These are phyloP conservation scores for Allomyces javanicus DNA, from an alignment of 192 early-diverging fungal genomes.

Conservation along the genomic window DNA sequence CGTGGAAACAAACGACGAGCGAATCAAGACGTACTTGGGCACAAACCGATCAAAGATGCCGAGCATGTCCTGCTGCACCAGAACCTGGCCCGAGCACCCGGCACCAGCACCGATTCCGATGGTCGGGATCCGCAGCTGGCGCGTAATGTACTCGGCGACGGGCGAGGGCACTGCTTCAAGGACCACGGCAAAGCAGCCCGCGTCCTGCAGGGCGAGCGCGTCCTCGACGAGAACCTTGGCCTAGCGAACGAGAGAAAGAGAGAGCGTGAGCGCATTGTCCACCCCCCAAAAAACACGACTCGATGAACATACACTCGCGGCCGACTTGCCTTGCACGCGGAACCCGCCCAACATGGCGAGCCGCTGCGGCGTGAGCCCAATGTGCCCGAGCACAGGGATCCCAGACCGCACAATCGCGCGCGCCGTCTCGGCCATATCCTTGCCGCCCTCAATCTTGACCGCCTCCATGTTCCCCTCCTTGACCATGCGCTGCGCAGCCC, in stretches of 20 bases:
- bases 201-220: slow-evolving; percentile 69
- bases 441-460: slow-evolving; percentile 90
- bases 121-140: slow-evolving; percentile 59
- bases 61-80: slow-evolving; percentile 78
- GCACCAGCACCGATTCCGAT: slow-evolving; percentile 94
- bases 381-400: slow-evolving; percentile 83
- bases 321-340: slow-evolving; percentile 78
- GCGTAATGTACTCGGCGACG: slow-evolving; percentile 75
- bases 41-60: slow-evolving; percentile 80
- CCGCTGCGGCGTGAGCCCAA: slow-evolving; percentile 90
- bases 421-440: slow-evolving; percentile 60
- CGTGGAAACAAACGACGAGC: neutral
- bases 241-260: slow-evolving; percentile 10
- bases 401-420: slow-evolving; percentile 61
- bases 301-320: slow-evolving; percentile 21
- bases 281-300: neutral
- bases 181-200: slow-evolving; percentile 82
- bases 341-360: slow-evolving; percentile 72
- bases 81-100: slow-evolving; percentile 76
- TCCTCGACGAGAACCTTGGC: slow-evolving; percentile 63
- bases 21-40: slow-evolving; percentile 43
- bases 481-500: slow-evolving; percentile 56
- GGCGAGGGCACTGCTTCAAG: slow-evolving; percentile 79
- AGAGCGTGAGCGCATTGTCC: neutral
- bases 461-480: slow-evolving; percentile 83